Conservation (phyloP, 176 grass and related monocot species). For the Eremochloa ophiuroides region DNA sequence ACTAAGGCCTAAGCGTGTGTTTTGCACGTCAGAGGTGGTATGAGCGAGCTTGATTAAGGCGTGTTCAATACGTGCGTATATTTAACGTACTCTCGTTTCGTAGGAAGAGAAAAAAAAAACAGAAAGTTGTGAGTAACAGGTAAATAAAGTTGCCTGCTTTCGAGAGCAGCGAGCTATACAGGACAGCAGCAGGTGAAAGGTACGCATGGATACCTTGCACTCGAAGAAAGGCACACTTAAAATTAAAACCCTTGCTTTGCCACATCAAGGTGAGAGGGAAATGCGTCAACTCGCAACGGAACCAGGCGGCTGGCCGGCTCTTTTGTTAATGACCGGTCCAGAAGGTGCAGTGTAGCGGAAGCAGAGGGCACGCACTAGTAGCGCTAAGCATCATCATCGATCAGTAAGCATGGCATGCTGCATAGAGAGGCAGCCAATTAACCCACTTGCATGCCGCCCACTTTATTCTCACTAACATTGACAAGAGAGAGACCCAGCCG, state of each 20-base stretch:
- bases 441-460: background rate
- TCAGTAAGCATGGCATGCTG: background rate
- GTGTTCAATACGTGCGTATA: background rate
- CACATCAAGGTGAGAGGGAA: slow-evolving; percentile 24
- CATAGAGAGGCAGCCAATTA: background rate
- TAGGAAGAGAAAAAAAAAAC: background rate
- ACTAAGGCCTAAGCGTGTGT: background rate
- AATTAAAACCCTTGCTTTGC: slow-evolving; percentile 24
- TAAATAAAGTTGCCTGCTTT: background rate
- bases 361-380: slow-evolving; percentile 19
- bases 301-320: background rate
- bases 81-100: background rate
- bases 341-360: background rate
- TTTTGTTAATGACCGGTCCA: background rate
- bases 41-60: background rate
- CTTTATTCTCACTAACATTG: slow-evolving; percentile 10
- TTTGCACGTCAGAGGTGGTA: background rate
- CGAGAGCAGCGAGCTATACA: background rate
- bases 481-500: background rate
- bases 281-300: slow-evolving; percentile 22
- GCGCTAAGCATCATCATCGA: background rate
- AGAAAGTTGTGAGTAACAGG: background rate
- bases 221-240: slow-evolving; percentile 51
- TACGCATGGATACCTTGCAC: slow-evolving; percentile 16
- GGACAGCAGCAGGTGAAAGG: background rate